phyloP scores from a whole-genome alignment of 2,329 filamentous ascomycete species.

The Pseudogymnoascus verrucosus region DNA sequence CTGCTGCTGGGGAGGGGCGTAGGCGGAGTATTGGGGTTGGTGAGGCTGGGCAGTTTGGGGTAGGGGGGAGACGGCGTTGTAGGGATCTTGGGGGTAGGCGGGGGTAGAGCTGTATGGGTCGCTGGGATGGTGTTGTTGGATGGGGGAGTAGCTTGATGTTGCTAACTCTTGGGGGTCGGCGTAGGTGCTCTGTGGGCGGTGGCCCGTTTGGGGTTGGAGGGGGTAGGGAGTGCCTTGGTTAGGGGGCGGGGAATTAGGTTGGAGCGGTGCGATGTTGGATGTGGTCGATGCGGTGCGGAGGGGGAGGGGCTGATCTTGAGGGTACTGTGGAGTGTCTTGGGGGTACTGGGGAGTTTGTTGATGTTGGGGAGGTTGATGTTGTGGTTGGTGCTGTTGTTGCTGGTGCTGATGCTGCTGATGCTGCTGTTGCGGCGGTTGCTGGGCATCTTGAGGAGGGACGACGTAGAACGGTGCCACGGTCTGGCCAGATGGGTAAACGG shows the following conservation, averaged over 20 bases:
- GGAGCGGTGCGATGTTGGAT: slow-evolving; percentile 28
- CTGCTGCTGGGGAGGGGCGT: slow-evolving; percentile 21
- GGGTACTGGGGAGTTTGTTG: slow-evolving; percentile 43
- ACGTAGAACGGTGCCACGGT: slow-evolving; percentile 58
- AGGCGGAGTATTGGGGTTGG: slow-evolving; percentile 24
- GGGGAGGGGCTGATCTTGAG: slow-evolving; percentile 39
- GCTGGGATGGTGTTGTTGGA: slow-evolving; percentile 39
- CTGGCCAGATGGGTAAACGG: slow-evolving; percentile 43
- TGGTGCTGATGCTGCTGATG: slow-evolving; percentile 26
- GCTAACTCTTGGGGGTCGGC: slow-evolving; percentile 69
- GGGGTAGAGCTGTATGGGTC: slow-evolving; percentile 23
- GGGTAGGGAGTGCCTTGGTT: slow-evolving; percentile 39
- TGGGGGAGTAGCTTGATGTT: slow-evolving; percentile 67
- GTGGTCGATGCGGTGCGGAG: neutral
- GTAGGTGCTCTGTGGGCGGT: slow-evolving; percentile 59
- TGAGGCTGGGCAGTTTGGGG: slow-evolving; percentile 19
- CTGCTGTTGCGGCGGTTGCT: slow-evolving; percentile 28
- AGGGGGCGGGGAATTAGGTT: slow-evolving; percentile 45
- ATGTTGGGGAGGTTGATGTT: slow-evolving; percentile 39
- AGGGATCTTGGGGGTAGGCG: slow-evolving; percentile 24
- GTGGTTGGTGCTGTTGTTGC: slow-evolving; percentile 33
- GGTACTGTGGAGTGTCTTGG: slow-evolving; percentile 44
- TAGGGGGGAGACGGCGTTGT: slow-evolving; percentile 16
- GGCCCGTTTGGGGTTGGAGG: slow-evolving; percentile 36
- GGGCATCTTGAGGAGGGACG: slow-evolving; percentile 42